Evolutionary conservation across 495 filamentous ascomycete genomes (phyloP), one percentile per base, ranked within the genome.

Genomic region (Geopyxis carbonaria): DNA sequence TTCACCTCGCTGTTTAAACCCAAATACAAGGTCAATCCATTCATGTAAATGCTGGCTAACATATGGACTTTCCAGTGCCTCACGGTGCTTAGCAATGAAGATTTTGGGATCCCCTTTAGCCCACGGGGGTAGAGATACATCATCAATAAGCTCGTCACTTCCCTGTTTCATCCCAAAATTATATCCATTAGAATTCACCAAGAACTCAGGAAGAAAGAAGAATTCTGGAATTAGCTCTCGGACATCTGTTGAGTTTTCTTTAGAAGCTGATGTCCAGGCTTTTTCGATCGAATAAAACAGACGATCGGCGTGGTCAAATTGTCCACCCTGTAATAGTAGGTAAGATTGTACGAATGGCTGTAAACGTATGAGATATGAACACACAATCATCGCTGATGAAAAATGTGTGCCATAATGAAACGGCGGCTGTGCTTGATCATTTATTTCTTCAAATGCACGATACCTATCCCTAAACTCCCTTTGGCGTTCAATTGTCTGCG

Each of bases 331-430:
- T 5, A 95, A 68, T n/a, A 95, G 65, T n/a, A 95, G 68, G 53
- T 86, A 95, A 1, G 91, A 93, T 50, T 93, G 80, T 37, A 93
- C 85, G 56, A 95, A 97, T 0, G 89, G 89, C 45, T 93, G 87
- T 9, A 97, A 64, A 4, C 89, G 78, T 46, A 95, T 94, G 30
- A 97, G 69, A 51, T 93, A 97, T 0, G 86, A 93, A 21, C 83
- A 78, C 18, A 97, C 89, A 37, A 93, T 95, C 89, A 94, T 97
- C 14, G 89, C 91, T 4, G 89, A 94, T 15, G 91, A 95, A 58
- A 95, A 97, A 55, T 97, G 89, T 4, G 89, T 97, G 28, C 89
- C 89, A 53, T 94, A 95, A 57, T 97, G 91, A 55, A 94, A 97
- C 2, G 91, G 77, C 11, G 77, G 78, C 7, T 69, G 62, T 24